Evolutionary conservation across 768 basidiomycete species (phyloP).

Genomic region (Mycena galericulata): DNA sequence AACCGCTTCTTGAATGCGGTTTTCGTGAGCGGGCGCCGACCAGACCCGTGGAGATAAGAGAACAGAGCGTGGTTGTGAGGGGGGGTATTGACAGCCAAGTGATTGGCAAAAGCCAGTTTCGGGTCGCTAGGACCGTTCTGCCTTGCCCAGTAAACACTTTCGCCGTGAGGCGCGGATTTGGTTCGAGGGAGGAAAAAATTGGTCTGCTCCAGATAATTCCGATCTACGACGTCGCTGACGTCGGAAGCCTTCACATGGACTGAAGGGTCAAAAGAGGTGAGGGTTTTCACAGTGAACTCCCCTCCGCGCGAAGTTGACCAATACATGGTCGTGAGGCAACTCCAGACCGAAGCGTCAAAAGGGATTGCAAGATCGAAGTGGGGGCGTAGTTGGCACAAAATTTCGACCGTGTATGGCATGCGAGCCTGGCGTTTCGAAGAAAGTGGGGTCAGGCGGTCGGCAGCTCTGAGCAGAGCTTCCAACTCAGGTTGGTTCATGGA

Average conservation of each 20-base stretch:
- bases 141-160: conserved; percentile 30
- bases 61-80: conserved; percentile 21
- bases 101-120: conserved; percentile 1
- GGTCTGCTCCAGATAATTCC: conserved; percentile 10
- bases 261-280: conserved; percentile 24
- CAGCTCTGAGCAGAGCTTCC: conserved; percentile 33
- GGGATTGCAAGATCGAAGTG: conserved; percentile 20
- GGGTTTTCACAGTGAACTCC: conserved; percentile 37
- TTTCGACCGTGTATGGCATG: conserved; percentile 8
- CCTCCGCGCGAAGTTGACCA: conserved; percentile 33
- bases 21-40: conserved; percentile 1
- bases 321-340: conserved; percentile 37
- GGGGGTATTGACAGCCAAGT: conserved; percentile 30
- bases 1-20: not conserved
- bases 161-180: conserved; percentile 32
- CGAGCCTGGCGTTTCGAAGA: conserved; percentile 15
- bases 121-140: conserved; percentile 33
- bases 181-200: conserved; percentile 32
- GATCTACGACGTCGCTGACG: conserved; percentile 1
- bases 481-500: conserved; percentile 16
- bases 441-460: not conserved
- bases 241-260: conserved; percentile 35
- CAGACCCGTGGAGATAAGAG: conserved; percentile 4
- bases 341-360: conserved; percentile 34
- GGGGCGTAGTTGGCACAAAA: not conserved